Conservation (phyloP, 2,329 filamentous ascomycete species). For the Seiridium cupressi region DNA sequence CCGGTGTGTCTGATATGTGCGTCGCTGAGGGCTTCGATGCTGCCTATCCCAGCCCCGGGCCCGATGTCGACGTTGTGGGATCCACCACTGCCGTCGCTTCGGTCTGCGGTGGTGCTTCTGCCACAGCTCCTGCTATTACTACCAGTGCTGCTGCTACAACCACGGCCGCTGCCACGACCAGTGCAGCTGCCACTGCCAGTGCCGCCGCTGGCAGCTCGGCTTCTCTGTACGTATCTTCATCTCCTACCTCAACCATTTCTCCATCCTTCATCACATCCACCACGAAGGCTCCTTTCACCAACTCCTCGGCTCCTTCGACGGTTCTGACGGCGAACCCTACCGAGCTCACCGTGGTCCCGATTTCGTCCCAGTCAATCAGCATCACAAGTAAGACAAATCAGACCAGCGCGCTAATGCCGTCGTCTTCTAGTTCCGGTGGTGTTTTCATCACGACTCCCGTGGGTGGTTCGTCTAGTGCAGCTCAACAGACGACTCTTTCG, state of each 20-base stretch:
- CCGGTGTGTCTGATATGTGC: slow-evolving; percentile 50
- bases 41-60: slow-evolving; percentile 65
- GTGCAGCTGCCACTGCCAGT: not conserved
- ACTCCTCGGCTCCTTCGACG: slow-evolving; percentile 2
- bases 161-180: slow-evolving; percentile 7
- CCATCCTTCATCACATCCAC: not conserved
- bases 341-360: slow-evolving; percentile 18
- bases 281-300: not conserved
- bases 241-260: slow-evolving; percentile 3
- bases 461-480: slow-evolving; percentile 17
- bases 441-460: slow-evolving; percentile 38
- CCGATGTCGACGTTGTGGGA: slow-evolving; percentile 42
- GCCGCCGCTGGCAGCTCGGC: slow-evolving; percentile 10
- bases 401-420: slow-evolving; percentile 9
- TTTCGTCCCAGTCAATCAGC: slow-evolving; percentile 5
- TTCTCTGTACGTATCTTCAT: slow-evolving; percentile 19
- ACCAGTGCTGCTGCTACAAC: slow-evolving; percentile 16
- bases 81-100: slow-evolving; percentile 28
- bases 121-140: slow-evolving; percentile 18
- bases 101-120: slow-evolving; percentile 23
- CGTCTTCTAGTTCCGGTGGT: slow-evolving; percentile 36
- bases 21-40: slow-evolving; percentile 59
- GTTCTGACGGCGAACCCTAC: not conserved
- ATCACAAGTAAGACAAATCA: slow-evolving; percentile 6
- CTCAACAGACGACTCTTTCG: slow-evolving; percentile 11